Base-by-base conservation (phyloP, 768 basidiomycete species). In the Hericium erinaceus region DNA sequence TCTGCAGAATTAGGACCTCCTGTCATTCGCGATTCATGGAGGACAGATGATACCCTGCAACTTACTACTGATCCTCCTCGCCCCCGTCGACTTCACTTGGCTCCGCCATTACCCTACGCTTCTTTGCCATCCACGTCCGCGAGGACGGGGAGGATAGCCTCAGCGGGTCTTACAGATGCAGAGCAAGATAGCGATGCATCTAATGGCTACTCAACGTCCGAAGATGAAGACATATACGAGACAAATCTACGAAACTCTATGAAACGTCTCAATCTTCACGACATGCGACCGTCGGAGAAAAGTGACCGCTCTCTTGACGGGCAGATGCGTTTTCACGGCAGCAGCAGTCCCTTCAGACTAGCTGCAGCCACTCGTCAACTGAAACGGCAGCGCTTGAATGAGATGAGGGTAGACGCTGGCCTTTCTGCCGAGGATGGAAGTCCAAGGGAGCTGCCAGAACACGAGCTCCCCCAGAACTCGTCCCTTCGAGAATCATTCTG, bases 11-110 rank as follows among this genome's bases (percentile, higher is more conserved):
- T 89, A 50, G 87, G 87, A 0, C 80, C 83, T 7, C 78, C 78
- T 1, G 70, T 89, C 9, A 39, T 80, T 49, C 80, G 85, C 39
- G 84, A 77, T 61, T 85, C 84, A 4, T 89, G 87, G 87, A 86
- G 69, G 63, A 57, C 58, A 7, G 57, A 66, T 33, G 61, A 62
- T 26, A 71, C 73, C 26, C 33, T 11, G 48, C 9, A 11, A 24
- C 8, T 26, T 2, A 3, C 13, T 48, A 59, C 20, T 2, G 33
- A 11, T 28, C 61, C n/a, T 10, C 52, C 38, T 37, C 58, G n/a
- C 2, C 52, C 50, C 60, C 11, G 12, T 56, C 18, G 11, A 18
- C 48, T 33, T 10, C 33, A 38, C 8, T 55, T 55, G 16, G 12
- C 54, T 13, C n/a, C 55, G 37, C 49, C 53, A 41, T 50, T 51